These are phyloP conservation scores for Fraxinus sp. DNA, from an alignment of 305 asterid genomes.

Conservation along the genomic window DNA sequence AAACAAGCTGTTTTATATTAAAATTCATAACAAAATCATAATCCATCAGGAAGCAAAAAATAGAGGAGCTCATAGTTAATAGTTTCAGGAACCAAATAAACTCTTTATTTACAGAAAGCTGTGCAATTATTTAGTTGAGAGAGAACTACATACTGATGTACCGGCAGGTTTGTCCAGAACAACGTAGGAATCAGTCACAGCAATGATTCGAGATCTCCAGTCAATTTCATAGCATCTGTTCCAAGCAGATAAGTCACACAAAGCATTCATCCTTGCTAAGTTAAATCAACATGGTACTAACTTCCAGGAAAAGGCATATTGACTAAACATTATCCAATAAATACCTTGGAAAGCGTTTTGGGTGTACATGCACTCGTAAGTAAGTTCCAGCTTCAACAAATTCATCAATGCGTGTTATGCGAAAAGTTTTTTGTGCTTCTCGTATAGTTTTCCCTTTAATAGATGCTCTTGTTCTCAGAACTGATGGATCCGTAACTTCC, in stretches of 20 bases:
- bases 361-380: constrained; percentile 90
- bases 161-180: constrained; percentile 96
- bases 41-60: background rate
- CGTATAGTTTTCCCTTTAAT: constrained; percentile 80
- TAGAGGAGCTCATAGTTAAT: constrained; percentile 1
- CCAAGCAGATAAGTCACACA: constrained; percentile 19
- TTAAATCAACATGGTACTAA: background rate
- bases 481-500: constrained; percentile 67
- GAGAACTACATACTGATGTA: constrained; percentile 71
- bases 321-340: background rate
- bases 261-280: background rate
- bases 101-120: constrained; percentile 1
- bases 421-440: constrained; percentile 85
- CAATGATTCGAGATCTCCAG: constrained; percentile 86
- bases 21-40: background rate
- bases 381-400: constrained; percentile 87
- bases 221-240: constrained; percentile 89
- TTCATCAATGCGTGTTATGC: constrained; percentile 57
- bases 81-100: constrained; percentile 22
- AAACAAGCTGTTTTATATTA: background rate
- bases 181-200: constrained; percentile 65
- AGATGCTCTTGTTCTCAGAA: constrained; percentile 62
- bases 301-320: background rate
- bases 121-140: constrained; percentile 9
- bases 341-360: constrained; percentile 94